Evolutionary conservation across 257 asterid genomes (phyloP).

Genomic region (Salvia hispanica): DNA sequence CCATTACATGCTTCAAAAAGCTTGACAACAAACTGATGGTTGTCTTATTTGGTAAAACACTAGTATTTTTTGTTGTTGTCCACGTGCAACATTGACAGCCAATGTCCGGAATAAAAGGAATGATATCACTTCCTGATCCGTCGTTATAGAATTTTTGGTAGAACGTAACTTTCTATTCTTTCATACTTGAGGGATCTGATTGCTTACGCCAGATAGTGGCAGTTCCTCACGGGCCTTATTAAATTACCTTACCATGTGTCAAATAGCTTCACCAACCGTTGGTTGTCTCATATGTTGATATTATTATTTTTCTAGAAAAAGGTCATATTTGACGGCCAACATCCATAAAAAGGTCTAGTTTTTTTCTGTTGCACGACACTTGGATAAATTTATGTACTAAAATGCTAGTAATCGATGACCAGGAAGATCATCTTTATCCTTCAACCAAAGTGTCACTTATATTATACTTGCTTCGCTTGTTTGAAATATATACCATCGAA

Average conservation of each 20-base stretch:
- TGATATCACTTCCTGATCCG: background rate
- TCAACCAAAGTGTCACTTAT: background rate
- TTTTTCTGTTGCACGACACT: background rate
- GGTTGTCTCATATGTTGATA: slow-evolving; percentile 15
- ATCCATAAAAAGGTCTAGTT: slow-evolving; percentile 6
- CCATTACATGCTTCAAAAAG: slow-evolving; percentile 1
- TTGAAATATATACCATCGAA: background rate
- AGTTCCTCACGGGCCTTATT: slow-evolving; percentile 18
- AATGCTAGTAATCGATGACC: background rate
- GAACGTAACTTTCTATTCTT: background rate
- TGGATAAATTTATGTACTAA: slow-evolving; percentile 3
- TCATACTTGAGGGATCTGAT: background rate
- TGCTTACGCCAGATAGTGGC: slow-evolving; percentile 27
- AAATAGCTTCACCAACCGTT: slow-evolving; percentile 8
- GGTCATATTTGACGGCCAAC: slow-evolving; percentile 1
- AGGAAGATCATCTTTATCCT: background rate
- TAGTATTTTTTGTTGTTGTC: background rate
- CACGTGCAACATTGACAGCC: background rate
- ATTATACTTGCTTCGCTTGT: background rate
- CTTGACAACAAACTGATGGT: background rate
- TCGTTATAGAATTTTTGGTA: slow-evolving; percentile 11
- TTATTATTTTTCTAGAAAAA: background rate
- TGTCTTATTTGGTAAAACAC: slow-evolving; percentile 7
- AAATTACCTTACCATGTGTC: background rate
- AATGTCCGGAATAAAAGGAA: slow-evolving; percentile 8